A percentile compares a stretch with the other conserved stretches of the same genome.
Conservation (phyloP, 352 stramenopile genomes). For the Globisporangium cylindrosporum region DNA sequence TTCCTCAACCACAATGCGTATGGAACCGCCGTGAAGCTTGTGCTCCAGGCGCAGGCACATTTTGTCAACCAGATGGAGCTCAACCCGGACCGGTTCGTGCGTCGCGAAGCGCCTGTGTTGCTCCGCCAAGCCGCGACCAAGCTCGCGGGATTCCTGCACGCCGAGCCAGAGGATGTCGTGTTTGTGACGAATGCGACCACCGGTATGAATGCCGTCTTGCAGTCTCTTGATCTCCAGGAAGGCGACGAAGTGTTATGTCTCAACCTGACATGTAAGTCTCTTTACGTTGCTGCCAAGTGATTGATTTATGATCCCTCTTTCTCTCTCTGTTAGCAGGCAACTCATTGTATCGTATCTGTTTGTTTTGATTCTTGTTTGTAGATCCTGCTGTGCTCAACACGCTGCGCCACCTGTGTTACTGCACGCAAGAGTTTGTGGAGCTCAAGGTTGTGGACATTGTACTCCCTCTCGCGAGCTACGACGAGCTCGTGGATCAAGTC, state of each 20-base stretch:
- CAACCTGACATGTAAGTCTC: slow-evolving; percentile 76
- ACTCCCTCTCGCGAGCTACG: slow-evolving; percentile 68
- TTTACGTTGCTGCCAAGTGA: not conserved
- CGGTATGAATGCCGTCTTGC: slow-evolving; percentile 81
- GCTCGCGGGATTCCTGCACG: slow-evolving; percentile 64
- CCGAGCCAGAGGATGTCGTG: slow-evolving; percentile 75
- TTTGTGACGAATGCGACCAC: slow-evolving; percentile 87
- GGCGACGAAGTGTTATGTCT: slow-evolving; percentile 87
- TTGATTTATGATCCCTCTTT: slow-evolving; percentile 14
- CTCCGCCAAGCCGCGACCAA: slow-evolving; percentile 62
- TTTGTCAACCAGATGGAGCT: slow-evolving; percentile 88
- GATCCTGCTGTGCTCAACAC: slow-evolving; percentile 83
- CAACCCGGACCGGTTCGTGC: slow-evolving; percentile 84
- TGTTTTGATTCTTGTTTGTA: slow-evolving; percentile 18
- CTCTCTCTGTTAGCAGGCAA: not conserved
- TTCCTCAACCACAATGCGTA: slow-evolving; percentile 87
- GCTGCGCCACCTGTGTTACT: slow-evolving; percentile 81
- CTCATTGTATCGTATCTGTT: not conserved
- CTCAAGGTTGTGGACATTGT: slow-evolving; percentile 83
- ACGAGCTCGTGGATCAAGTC: slow-evolving; percentile 68
- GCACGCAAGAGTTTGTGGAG: slow-evolving; percentile 85
- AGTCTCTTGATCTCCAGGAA: slow-evolving; percentile 83
- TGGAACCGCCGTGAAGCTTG: slow-evolving; percentile 66
- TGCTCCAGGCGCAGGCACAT: slow-evolving; percentile 79
- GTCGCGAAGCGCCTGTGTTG: slow-evolving; percentile 53